Conservation (phyloP, 441 rosid genomes). For the Adansonia madagascariensis region DNA sequence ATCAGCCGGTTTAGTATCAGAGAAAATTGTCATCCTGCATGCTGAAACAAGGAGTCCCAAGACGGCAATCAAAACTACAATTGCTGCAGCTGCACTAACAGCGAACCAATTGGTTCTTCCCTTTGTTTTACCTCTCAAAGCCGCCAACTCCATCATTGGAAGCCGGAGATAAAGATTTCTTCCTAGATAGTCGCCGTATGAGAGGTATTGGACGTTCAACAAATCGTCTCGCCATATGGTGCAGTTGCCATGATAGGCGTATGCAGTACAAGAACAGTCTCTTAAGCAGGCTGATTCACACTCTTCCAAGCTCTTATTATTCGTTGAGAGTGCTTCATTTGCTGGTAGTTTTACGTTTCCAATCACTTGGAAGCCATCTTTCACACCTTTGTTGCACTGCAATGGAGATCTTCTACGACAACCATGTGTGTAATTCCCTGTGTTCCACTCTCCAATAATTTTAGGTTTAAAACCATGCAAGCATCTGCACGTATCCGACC, state of each 20-base stretch:
- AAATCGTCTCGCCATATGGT: slow-evolving; percentile 63
- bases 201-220: slow-evolving; percentile 44
- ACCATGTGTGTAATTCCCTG: slow-evolving; percentile 53
- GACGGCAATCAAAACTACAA: background rate
- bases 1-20: slow-evolving; percentile 43
- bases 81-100: slow-evolving; percentile 20
- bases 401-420: slow-evolving; percentile 50
- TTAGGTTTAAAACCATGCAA: slow-evolving; percentile 50
- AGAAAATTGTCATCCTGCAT: background rate
- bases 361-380: slow-evolving; percentile 39
- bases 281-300: slow-evolving; percentile 54
- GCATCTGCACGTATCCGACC: slow-evolving; percentile 51
- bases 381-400: slow-evolving; percentile 46
- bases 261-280: slow-evolving; percentile 70
- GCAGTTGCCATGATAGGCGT: slow-evolving; percentile 38
- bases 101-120: slow-evolving; percentile 15
- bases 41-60: slow-evolving; percentile 17
- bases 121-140: background rate
- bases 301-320: slow-evolving; percentile 30
- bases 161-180: slow-evolving; percentile 33
- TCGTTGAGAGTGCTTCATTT: slow-evolving; percentile 9
- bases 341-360: slow-evolving; percentile 35
- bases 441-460: slow-evolving; percentile 46
- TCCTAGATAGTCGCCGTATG: slow-evolving; percentile 36
- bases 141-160: background rate